Evolutionary conservation across 768 basidiomycete genomes (phyloP), one percentile per base, ranked within the genome.

Genomic region (Mycena chlorophos): DNA sequence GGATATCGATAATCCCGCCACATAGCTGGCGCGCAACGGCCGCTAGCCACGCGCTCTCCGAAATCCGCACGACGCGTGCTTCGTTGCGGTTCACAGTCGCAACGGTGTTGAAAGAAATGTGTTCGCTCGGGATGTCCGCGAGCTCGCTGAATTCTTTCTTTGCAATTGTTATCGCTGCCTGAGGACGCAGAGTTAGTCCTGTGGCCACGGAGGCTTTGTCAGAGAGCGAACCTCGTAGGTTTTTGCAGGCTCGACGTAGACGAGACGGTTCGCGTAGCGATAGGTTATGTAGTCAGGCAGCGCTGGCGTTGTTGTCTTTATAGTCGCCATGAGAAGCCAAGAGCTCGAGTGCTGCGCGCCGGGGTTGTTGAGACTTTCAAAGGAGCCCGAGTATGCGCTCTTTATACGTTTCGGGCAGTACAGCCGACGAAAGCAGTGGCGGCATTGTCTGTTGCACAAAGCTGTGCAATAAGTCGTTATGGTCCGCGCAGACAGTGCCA

Each of bases 281-380:
- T 84, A 84, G 17, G 78, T 83, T 55, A 85, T 67, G 50, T 84
- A 71, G 34, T 83, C 79, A 4, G 74, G 62, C 12, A 72, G 70
- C 3, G 67, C 56, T 4, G 63, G 55, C 4, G 56, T 58, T 3
- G 61, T 30, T 6, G 63, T 59, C 45, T 61, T 62, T 30, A 61
- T 63, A 10, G 52, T 57, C 37, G 61, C 61, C 60, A 58, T 60
- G 26, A 46, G 23, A n/a, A n/a, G n/a, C n/a, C n/a, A n/a, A n/a
- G n/a, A n/a, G n/a, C n/a, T n/a, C n/a, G n/a, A n/a, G n/a, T n/a
- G n/a, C n/a, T n/a, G n/a, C n/a, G n/a, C n/a, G n/a, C n/a, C n/a
- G n/a, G n/a, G n/a, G n/a, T n/a, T n/a, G n/a, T n/a, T 20, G 40
- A 23, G 40, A 8, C 22, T 10, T 43, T 8, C 10, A 16, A 23